phyloP scores from a whole-genome alignment of 331 rosid species.

The Acacia concinna region DNA sequence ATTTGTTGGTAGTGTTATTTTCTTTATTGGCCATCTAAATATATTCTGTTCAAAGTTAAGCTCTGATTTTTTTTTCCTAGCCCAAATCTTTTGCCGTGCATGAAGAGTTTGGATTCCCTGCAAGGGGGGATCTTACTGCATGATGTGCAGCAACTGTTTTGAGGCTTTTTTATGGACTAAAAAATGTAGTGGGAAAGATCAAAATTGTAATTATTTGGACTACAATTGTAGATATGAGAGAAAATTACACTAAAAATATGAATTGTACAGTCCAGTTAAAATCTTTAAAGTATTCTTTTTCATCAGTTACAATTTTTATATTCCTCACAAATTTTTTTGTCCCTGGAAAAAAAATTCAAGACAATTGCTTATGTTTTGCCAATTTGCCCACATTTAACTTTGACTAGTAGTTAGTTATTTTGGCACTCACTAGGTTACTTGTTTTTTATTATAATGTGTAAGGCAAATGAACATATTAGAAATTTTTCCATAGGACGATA shows the following conservation, averaged over 20 bases:
- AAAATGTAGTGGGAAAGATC: background rate
- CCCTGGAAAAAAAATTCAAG: background rate
- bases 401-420: background rate
- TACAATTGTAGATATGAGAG: background rate
- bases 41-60: background rate
- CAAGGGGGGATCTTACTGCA: background rate
- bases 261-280: background rate
- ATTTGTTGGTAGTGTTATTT: background rate
- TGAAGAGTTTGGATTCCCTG: background rate
- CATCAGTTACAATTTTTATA: background rate
- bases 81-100: slow-evolving; percentile 2
- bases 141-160: background rate
- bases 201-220: background rate
- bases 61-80: background rate
- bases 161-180: background rate
- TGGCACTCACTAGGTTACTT: slow-evolving; percentile 2
- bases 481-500: background rate
- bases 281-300: background rate
- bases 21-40: background rate
- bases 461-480: background rate
- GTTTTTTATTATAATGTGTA: background rate
- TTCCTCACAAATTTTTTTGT: background rate
- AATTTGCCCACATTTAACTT: background rate
- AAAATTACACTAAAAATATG: background rate
- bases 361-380: background rate